These are phyloP conservation scores for Corylus heterophylla DNA, from an alignment of 306 rosid genomes.

Conservation along the genomic window DNA sequence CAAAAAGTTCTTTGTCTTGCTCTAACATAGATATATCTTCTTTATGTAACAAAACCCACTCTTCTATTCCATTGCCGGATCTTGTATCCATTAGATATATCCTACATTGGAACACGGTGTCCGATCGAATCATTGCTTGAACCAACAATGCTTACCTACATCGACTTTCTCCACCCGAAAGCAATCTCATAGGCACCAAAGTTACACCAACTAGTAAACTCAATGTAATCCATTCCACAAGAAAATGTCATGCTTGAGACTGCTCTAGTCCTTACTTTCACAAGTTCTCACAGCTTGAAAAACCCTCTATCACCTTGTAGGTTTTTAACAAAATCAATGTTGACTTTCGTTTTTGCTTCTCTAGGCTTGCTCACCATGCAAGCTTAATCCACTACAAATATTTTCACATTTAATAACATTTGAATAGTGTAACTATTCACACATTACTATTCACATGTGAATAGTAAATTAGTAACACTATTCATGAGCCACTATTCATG, in stretches of 20 bases:
- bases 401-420: too few relatives aligned
- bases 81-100: constrained; percentile 3
- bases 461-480: too few relatives aligned
- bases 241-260: not conserved
- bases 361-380: constrained; percentile 2
- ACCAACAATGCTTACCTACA: not conserved
- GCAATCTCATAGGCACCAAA: not conserved
- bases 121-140: too few relatives aligned
- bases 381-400: too few relatives aligned
- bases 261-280: not conserved
- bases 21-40: not conserved
- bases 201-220: constrained; percentile 8
- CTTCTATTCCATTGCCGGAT: constrained; percentile 6
- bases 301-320: constrained; percentile 8
- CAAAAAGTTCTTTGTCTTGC: constrained; percentile 1
- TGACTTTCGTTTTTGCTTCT: not conserved
- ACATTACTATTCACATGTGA: too few relatives aligned
- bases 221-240: constrained; percentile 9
- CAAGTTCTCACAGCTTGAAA: not conserved
- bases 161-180: not conserved
- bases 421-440: too few relatives aligned
- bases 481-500: too few relatives aligned
- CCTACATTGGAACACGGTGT: not conserved
- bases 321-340: not conserved
- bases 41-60: constrained; percentile 1